Conservation (phyloP, 2,329 filamentous ascomycete species). For the Colletotrichum sp. region DNA sequence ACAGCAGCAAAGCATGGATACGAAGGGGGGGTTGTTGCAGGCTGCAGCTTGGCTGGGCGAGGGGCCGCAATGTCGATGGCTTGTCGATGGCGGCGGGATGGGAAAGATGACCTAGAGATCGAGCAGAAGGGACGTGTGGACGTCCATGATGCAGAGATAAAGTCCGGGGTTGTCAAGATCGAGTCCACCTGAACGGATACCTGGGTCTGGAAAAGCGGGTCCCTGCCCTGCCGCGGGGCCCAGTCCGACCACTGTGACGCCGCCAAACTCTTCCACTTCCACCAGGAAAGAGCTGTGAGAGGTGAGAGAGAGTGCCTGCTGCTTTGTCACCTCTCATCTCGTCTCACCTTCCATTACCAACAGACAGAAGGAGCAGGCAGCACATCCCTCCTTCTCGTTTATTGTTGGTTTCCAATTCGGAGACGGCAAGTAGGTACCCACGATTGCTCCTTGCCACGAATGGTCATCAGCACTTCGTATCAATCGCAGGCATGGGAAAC, state of each 20-base stretch:
- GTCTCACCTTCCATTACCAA: background rate
- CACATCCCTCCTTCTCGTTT: background rate
- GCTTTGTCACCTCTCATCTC: background rate
- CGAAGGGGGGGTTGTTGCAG: background rate
- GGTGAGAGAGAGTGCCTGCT: background rate
- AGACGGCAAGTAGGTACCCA: background rate
- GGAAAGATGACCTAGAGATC: slow-evolving; percentile 14
- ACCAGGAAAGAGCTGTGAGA: background rate
- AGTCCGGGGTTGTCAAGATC: slow-evolving; percentile 16
- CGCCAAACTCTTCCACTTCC: background rate
- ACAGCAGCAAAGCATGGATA: background rate
- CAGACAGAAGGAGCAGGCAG: background rate
- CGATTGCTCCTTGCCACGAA: background rate
- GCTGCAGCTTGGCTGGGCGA: background rate
- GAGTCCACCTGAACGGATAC: slow-evolving; percentile 11
- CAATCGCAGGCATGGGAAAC: background rate
- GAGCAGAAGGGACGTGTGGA: background rate
- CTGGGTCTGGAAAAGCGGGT: background rate
- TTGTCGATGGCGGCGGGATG: slow-evolving; percentile 10
- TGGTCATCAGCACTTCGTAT: background rate
- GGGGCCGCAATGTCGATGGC: background rate
- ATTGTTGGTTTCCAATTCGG: background rate
- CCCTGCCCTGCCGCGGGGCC: background rate
- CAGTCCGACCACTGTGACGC: background rate
- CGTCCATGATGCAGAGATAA: slow-evolving; percentile 11